Conservation (phyloP, 2,329 filamentous ascomycete species). For the Verticillium nubilum region DNA sequence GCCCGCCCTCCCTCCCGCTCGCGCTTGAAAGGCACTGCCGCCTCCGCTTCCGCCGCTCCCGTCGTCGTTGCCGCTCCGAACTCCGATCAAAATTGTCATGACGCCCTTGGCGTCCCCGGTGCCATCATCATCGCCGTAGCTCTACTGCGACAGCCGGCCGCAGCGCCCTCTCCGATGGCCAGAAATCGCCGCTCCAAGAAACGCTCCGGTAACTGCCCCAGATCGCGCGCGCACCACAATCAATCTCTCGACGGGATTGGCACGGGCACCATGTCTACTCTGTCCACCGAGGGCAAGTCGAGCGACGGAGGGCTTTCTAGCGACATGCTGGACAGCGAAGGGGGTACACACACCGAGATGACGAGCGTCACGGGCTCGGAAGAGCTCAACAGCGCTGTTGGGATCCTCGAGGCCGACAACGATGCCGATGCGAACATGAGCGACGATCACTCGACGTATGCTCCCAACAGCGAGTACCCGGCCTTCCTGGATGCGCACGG, state of each 20-base stretch:
- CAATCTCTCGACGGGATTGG: neutral
- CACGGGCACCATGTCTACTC: conserved; percentile 13
- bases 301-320: conserved; percentile 25
- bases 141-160: conserved; percentile 15
- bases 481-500: conserved; percentile 26
- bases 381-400: conserved; percentile 12
- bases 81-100: conserved; percentile 6
- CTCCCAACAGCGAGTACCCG: conserved; percentile 31
- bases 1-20: neutral
- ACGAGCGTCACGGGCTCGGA: conserved; percentile 29
- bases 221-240: neutral
- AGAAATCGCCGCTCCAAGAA: conserved; percentile 24
- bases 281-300: conserved; percentile 28
- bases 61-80: neutral
- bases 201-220: conserved; percentile 4
- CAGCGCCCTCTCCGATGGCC: conserved; percentile 21
- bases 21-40: neutral
- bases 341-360: conserved; percentile 27
- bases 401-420: conserved; percentile 15
- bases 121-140: conserved; percentile 6
- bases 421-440: conserved; percentile 21
- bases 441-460: conserved; percentile 39
- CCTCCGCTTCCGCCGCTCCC: neutral
- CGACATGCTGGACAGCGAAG: conserved; percentile 23
- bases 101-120: conserved; percentile 3